phyloP scores from a whole-genome alignment of 1,139 yeast genomes.

The Blastobotrys indianensis region DNA sequence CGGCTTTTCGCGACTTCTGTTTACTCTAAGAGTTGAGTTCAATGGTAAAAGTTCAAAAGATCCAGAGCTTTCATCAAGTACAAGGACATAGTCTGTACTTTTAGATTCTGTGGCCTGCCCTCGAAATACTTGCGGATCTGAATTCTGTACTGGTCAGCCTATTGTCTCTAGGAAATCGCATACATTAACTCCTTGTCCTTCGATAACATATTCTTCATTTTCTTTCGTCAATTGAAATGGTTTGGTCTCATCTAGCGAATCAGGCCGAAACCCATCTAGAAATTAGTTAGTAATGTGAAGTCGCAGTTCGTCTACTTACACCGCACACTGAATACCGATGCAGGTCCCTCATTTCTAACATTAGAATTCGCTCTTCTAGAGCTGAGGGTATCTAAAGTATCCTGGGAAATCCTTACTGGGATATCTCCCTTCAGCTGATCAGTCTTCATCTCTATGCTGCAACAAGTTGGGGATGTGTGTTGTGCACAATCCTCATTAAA shows the following conservation, averaged over 20 bases:
- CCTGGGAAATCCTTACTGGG: slow-evolving; percentile 9
- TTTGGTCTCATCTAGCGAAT: slow-evolving; percentile 21
- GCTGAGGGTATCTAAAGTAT: slow-evolving; percentile 6
- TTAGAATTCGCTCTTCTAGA: neutral
- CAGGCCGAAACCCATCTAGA: slow-evolving; percentile 28
- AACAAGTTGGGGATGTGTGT: too few relatives aligned
- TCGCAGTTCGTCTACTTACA: too few relatives aligned
- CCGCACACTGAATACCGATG: slow-evolving; percentile 17
- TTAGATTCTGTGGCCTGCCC: slow-evolving; percentile 28
- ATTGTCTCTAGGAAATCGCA: neutral
- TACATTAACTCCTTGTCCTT: slow-evolving; percentile 12
- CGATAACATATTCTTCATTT: slow-evolving; percentile 24
- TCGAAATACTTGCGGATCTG: slow-evolving; percentile 22
- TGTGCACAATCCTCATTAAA: slow-evolving; percentile 1
- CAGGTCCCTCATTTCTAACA: neutral
- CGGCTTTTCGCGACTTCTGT: slow-evolving; percentile 26
- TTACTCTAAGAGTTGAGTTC: slow-evolving; percentile 27
- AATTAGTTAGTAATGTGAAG: slow-evolving; percentile 12
- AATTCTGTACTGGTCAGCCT: neutral
- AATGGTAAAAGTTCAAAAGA: slow-evolving; percentile 28
- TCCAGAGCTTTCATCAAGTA: slow-evolving; percentile 24
- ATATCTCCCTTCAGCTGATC: slow-evolving; percentile 14
- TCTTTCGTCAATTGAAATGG: slow-evolving; percentile 18
- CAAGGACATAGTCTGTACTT: slow-evolving; percentile 31
- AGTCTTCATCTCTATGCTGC: slow-evolving; percentile 7